phyloP scores from a whole-genome alignment of 495 filamentous ascomycete species.

The Clavariopsis aquatica region DNA sequence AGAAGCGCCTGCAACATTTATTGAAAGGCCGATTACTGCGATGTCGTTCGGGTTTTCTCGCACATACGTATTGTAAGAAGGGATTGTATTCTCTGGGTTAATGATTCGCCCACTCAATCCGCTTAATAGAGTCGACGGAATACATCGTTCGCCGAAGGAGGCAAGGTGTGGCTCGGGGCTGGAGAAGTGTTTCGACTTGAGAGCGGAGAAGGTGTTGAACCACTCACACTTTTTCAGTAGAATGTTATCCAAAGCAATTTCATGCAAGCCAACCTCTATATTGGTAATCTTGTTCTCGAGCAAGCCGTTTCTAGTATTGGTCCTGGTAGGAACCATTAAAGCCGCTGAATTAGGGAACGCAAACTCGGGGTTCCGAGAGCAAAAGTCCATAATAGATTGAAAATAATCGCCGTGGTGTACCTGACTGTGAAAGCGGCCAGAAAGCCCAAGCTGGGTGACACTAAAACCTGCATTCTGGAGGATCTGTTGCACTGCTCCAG shows the following conservation, averaged over 20 bases:
- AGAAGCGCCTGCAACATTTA: conserved; percentile 53
- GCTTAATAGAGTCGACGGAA: background rate
- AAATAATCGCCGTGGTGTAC: background rate
- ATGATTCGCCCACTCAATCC: background rate
- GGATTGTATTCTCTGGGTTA: background rate
- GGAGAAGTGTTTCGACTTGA: background rate
- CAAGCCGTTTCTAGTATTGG: background rate
- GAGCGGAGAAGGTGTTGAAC: background rate
- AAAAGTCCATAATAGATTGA: background rate
- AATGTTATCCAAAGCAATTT: background rate
- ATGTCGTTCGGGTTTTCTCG: conserved; percentile 42
- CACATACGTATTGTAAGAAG: background rate
- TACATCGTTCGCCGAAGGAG: background rate
- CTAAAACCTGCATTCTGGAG: background rate
- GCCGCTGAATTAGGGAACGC: background rate
- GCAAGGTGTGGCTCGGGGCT: background rate
- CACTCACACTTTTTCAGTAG: background rate
- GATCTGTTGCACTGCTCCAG: background rate
- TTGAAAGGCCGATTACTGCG: conserved; percentile 57
- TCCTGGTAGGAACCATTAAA: background rate
- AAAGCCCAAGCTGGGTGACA: background rate
- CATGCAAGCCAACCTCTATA: background rate
- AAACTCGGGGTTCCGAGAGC: background rate
- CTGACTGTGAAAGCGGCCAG: background rate
- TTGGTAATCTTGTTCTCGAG: background rate